phyloP scores from a whole-genome alignment of 352 stramenopile genomes.

The Globisporangium sylvaticum region DNA sequence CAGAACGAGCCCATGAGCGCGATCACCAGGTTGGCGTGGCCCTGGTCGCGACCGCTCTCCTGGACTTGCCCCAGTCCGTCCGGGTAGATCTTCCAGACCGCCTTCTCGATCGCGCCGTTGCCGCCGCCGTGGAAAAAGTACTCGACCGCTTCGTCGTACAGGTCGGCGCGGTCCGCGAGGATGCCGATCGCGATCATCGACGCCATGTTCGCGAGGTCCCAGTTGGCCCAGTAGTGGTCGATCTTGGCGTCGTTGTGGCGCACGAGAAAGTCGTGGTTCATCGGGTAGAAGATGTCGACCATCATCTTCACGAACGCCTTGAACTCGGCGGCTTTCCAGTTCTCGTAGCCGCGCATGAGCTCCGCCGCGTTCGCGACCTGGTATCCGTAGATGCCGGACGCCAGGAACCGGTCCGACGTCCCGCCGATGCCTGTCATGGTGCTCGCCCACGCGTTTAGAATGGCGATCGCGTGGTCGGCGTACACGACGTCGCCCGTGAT shows the following conservation, averaged over 20 bases:
- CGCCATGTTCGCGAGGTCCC: slow-evolving; percentile 22
- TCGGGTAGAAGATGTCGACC: slow-evolving; percentile 19
- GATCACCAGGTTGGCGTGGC: slow-evolving; percentile 16
- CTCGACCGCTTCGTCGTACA: slow-evolving; percentile 18
- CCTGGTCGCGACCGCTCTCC: slow-evolving; percentile 21
- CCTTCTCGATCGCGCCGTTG: slow-evolving; percentile 18
- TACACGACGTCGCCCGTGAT: slow-evolving; percentile 13
- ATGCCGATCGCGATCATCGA: slow-evolving; percentile 21
- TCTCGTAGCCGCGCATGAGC: slow-evolving; percentile 15
- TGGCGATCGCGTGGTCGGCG: slow-evolving; percentile 11
- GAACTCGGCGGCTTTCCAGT: slow-evolving; percentile 9
- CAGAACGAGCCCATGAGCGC: slow-evolving; percentile 17
- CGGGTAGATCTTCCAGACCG: slow-evolving; percentile 15
- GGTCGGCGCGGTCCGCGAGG: slow-evolving; percentile 14
- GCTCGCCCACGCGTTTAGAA: slow-evolving; percentile 18
- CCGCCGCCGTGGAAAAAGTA: slow-evolving; percentile 19
- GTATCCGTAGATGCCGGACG: slow-evolving; percentile 22
- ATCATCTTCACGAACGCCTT: slow-evolving; percentile 16
- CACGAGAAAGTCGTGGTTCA: slow-evolving; percentile 22
- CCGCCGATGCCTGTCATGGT: slow-evolving; percentile 13
- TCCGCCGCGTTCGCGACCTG: slow-evolving; percentile 21
- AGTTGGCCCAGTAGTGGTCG: slow-evolving; percentile 25
- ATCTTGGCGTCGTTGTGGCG: slow-evolving; percentile 22
- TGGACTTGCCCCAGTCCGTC: slow-evolving; percentile 19
- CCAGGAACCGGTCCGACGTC: slow-evolving; percentile 19